These are phyloP conservation scores for Phtheirospermum japonicum DNA, from an alignment of 257 asterid species.

Conservation along the genomic window DNA sequence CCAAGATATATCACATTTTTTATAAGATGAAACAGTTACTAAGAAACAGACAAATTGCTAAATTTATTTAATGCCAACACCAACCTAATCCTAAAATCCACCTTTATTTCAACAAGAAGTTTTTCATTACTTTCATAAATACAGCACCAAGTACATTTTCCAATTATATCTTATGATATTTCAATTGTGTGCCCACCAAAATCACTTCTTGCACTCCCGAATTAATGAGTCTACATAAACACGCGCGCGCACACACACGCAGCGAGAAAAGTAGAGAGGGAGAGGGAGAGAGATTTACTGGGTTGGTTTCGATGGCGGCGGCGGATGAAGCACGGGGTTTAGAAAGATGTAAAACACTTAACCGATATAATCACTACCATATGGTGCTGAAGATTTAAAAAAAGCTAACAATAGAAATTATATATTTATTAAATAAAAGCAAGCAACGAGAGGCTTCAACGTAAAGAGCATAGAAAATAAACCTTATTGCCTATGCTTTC, in stretches of 20 bases:
- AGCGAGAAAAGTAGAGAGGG: slow-evolving; percentile 7
- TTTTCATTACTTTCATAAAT: not conserved
- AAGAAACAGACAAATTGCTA: slow-evolving; percentile 9
- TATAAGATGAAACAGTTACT: not conserved
- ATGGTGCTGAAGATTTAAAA: too few species aligned
- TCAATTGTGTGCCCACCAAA: not conserved
- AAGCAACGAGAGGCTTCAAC: too few species aligned
- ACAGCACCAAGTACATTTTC: not conserved
- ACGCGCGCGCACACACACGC: too few species aligned
- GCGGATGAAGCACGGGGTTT: slow-evolving; percentile 47
- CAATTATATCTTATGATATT: slow-evolving; percentile 9
- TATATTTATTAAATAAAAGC: too few species aligned
- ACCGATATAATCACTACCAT: too few species aligned
- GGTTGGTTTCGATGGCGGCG: slow-evolving; percentile 38
- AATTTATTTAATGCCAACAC: not conserved
- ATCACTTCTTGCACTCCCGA: not conserved
- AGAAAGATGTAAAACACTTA: too few species aligned
- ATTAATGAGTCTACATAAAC: not conserved
- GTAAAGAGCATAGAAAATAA: too few species aligned
- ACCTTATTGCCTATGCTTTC: too few species aligned
- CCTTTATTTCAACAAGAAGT: not conserved
- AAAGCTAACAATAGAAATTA: too few species aligned
- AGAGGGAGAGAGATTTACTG: slow-evolving; percentile 32
- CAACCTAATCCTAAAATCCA: not conserved
- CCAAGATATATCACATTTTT: not conserved